Base-by-base conservation (phyloP, 805 yeast genomes). In the Schizosaccharomyces lindneri region DNA sequence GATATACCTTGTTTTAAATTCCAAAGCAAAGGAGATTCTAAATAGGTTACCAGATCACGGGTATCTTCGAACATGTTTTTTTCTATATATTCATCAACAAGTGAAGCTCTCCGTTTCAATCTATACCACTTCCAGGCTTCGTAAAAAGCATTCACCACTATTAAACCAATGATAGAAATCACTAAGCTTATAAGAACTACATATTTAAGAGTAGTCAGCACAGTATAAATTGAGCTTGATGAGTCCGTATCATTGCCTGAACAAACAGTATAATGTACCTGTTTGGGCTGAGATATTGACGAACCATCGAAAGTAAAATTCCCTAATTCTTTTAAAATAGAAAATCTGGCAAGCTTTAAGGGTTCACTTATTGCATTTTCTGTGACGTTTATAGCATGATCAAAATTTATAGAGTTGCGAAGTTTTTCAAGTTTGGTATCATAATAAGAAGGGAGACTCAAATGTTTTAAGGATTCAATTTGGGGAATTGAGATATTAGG, bases 391-490 rank as follows among this genome's bases (percentile, higher is more conserved):
- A 81, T 78, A 2, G 87, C 82, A 6, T 77, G 75, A 2, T 78
- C 79, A 69, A 87, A 87, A 64, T 80, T 78, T 0, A 84, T 72
- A 1, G 79, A 73, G 0, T 72, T 70, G 24, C 78, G 72, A 55
- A 88, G 70, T 0, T 67, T 64, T 2, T 78, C 78, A 19, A 93
- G 73, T 36, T 81, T 79, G 1, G 70, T 69, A 65, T 85, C 79
- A 55, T 89, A 81, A 0, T 81, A 71, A 0, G 79, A 67, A 1
- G 96, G 87, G 13, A 93, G 84, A 17, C 78, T 68, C 62, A 90
- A 70, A 63, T 82, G 72, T 64, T 77, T 71, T 65, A 90, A 71
- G 0, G 79, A 71, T 9, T 71, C 68, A 3, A 87, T 75, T 0
- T 88, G 80, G 21, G 84, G 68, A 31, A 67, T 65, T 11, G 64